Conservation (phyloP, 78 protist genomes). For the Dictyostelium purpureum region DNA sequence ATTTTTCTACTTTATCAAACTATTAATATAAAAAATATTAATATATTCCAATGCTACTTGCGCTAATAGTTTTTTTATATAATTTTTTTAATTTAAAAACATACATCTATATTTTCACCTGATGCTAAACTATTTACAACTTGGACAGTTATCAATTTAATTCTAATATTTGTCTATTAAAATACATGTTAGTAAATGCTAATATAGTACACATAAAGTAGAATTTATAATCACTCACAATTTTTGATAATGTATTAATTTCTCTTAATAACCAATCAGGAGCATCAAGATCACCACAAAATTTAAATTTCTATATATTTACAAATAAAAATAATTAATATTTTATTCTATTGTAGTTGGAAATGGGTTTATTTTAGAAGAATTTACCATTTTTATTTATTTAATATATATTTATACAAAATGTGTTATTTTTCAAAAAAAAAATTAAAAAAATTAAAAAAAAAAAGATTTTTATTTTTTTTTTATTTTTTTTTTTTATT, state of each 20-base stretch:
- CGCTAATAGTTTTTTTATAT: too few relatives aligned
- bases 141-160: slow-evolving; percentile 65
- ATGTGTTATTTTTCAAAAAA: neutral
- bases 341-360: too few relatives aligned
- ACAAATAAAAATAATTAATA: neutral
- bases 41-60: too few relatives aligned
- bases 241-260: slow-evolving; percentile 80
- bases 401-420: neutral
- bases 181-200: neutral
- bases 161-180: slow-evolving; percentile 73
- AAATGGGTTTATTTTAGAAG: neutral
- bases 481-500: too few relatives aligned
- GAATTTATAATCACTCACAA: slow-evolving; percentile 35
- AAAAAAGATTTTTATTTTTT: too few relatives aligned
- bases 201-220: neutral
- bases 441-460: too few relatives aligned
- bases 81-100: too few relatives aligned
- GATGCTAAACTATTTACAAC: slow-evolving; percentile 47
- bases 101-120: slow-evolving; percentile 67
- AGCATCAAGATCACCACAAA: slow-evolving; percentile 92
- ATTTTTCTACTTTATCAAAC: slow-evolving; percentile 73
- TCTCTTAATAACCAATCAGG: slow-evolving; percentile 93
- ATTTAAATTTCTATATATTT: slow-evolving; percentile 82
- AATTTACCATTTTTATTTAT: slow-evolving; percentile 13
- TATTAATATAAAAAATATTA: neutral